phyloP scores from a whole-genome alignment of 495 filamentous ascomycete genomes.

The Tuber aestivum region DNA sequence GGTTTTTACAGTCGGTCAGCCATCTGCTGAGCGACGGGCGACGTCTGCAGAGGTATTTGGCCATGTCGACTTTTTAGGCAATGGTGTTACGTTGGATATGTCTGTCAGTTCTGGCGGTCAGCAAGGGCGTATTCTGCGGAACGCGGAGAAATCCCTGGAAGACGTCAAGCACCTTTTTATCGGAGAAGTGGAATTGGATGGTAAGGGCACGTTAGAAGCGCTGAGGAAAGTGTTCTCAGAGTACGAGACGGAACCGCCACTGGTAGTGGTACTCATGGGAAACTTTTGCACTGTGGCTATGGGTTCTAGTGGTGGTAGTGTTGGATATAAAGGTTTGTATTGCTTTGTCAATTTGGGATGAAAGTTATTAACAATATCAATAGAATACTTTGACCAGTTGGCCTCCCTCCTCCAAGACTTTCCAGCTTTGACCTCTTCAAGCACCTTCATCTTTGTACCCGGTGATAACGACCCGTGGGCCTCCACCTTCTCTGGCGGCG shows the following conservation, averaged over 20 bases:
- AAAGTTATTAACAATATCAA: constrained; percentile 53
- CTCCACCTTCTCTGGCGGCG: constrained; percentile 78
- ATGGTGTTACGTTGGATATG: constrained; percentile 38
- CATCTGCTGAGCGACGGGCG: constrained; percentile 77
- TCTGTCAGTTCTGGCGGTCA: constrained; percentile 62
- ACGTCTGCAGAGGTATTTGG: constrained; percentile 81
- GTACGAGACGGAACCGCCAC: constrained; percentile 67
- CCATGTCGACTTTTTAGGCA: constrained; percentile 90
- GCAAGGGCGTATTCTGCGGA: constrained; percentile 76
- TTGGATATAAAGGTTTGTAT: constrained; percentile 35
- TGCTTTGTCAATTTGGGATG: background rate
- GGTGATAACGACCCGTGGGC: constrained; percentile 95
- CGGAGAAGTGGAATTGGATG: constrained; percentile 79
- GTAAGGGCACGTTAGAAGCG: constrained; percentile 67
- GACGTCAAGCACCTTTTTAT: constrained; percentile 61
- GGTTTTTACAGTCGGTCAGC: constrained; percentile 79
- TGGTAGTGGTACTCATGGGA: constrained; percentile 72
- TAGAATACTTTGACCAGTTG: constrained; percentile 83
- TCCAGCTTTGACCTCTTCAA: constrained; percentile 67
- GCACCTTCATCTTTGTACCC: constrained; percentile 86
- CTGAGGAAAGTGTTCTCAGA: constrained; percentile 64
- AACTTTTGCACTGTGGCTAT: constrained; percentile 73
- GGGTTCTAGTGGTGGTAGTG: constrained; percentile 61
- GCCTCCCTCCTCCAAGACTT: constrained; percentile 79
- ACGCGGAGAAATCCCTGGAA: constrained; percentile 51